Evolutionary conservation across 306 rosid species (phyloP), one percentile per base, ranked within the genome.

Genomic region (Ochetophila trinervis): DNA sequence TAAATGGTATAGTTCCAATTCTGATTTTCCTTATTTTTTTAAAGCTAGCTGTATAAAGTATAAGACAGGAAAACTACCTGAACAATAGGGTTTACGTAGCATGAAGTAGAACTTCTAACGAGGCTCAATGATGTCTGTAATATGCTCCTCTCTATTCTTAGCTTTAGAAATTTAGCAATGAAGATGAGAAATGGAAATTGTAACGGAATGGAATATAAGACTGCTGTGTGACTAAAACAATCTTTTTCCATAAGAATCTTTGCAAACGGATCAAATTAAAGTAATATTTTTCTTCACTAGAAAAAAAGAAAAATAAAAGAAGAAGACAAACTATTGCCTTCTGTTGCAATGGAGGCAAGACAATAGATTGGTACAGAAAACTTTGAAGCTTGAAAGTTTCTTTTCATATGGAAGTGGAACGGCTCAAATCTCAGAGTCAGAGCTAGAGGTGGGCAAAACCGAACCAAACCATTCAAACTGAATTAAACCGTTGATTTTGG

Each of bases 11-110:
- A 72, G 56, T 67, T 49, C 70, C 72, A 48, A 73, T 60, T 62
- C 54, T 60, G 66, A 64, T 73, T 78, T 74, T 65, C 61, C 67
- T 78, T 62, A 78, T 85, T 78, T 74, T 74, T 86, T 80, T n/a
- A n/a, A 74, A 76, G 66, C 53, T 72, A 81, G 84, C 70, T 80
- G 83, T 85, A 76, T 80, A 72, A 83, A n/a, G n/a, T 87, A 71
- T 71, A 78, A 83, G 82, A n/a, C n/a, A n/a, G n/a, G n/a, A n/a
- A 78, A 85, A 60, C 71, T 50, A 54, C 57, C 21, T 57, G 76
- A 65, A 62, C 61, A 50, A 63, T 72, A 74, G 76, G 65, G 70
- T 84, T 59, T 62, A 69, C 62, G 70, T 71, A 74, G 67, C 66
- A 71, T 63, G 74, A 74, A 63, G 71, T 24, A 60, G 69, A 18